Base-by-base conservation (phyloP, 345 rosid genomes). In the Ceriops decandra region DNA sequence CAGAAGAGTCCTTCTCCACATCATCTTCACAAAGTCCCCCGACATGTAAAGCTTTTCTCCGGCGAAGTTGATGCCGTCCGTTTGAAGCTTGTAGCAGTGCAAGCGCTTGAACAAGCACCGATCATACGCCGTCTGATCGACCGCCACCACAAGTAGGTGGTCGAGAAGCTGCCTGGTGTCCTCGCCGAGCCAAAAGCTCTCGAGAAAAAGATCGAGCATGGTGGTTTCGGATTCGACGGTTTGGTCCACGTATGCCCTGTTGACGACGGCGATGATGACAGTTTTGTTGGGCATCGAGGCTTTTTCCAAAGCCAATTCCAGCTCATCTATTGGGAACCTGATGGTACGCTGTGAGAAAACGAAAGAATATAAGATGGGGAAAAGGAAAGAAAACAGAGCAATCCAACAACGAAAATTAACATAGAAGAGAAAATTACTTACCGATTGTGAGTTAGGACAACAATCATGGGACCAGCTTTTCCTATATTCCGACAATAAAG, bases 251-350 rank as follows among this genome's bases (percentile, higher is more conserved):
- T 76, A 71, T 2, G 79, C 79, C 68, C 51, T 67, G 71, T 76
- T 76, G 20, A 76, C 71, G 1, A 76, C 53, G 1, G 67, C 75
- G 26, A 76, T 71, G 9, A 76, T 76, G 6, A 76, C 64, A 6
- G 79, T 76, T 51, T 71, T 76, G 64, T 71, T 71, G 0, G 83
- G 76, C 78, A 70, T 89, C 7, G 89, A 61, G 6, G 92, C 89
- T 38, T 52, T 81, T 1, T 61, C 71, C 60, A 92, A 30, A 1
- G 75, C 85, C 21, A 31, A 16, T 19, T 76, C 87, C 0, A 92
- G 83, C 47, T 85, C 81, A 38, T 92, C 90, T 9, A 71, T 31
- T 1, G 72, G 82, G 31, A 71, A 49, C 42, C 33, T 64, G 2
- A 38, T 24, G 1, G 26, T 62, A 1, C 22, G 49, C 49, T 42